phyloP scores from a whole-genome alignment of 768 basidiomycete genomes.

The Phaeotremella skinneri region DNA sequence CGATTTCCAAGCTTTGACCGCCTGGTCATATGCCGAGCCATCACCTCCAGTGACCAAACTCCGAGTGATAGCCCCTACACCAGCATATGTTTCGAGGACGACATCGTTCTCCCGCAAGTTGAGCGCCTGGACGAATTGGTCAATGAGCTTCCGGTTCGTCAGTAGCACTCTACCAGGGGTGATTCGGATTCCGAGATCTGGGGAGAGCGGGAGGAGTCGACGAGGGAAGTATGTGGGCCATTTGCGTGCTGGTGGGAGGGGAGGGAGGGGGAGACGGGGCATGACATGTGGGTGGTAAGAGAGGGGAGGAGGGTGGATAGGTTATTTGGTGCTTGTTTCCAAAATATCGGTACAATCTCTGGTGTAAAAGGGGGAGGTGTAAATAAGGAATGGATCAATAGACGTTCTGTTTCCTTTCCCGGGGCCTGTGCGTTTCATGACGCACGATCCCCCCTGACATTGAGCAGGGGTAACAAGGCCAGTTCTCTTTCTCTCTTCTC shows the following conservation, averaged over 20 bases:
- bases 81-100: conserved; percentile 33
- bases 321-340: too few relatives aligned
- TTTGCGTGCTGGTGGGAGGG: conserved; percentile 23
- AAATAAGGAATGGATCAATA: too few relatives aligned
- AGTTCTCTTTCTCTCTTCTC: background rate
- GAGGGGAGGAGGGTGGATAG: background rate
- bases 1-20: background rate
- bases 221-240: conserved; percentile 34
- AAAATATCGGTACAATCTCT: too few relatives aligned
- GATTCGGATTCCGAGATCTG: conserved; percentile 14
- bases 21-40: background rate
- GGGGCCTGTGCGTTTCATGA: too few relatives aligned
- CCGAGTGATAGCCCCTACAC: conserved; percentile 33
- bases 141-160: conserved; percentile 17
- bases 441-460: too few relatives aligned
- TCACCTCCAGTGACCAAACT: conserved; percentile 32
- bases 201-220: conserved; percentile 13
- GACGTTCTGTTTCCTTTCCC: too few relatives aligned
- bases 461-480: too few relatives aligned
- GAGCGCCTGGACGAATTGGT: conserved; percentile 32
- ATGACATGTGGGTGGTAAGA: background rate
- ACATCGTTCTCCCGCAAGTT: conserved; percentile 29
- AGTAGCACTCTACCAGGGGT: conserved; percentile 23
- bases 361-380: too few relatives aligned
- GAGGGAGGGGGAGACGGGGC: conserved; percentile 16